phyloP scores from a whole-genome alignment of 306 rosid species.

The Castanea crenata region DNA sequence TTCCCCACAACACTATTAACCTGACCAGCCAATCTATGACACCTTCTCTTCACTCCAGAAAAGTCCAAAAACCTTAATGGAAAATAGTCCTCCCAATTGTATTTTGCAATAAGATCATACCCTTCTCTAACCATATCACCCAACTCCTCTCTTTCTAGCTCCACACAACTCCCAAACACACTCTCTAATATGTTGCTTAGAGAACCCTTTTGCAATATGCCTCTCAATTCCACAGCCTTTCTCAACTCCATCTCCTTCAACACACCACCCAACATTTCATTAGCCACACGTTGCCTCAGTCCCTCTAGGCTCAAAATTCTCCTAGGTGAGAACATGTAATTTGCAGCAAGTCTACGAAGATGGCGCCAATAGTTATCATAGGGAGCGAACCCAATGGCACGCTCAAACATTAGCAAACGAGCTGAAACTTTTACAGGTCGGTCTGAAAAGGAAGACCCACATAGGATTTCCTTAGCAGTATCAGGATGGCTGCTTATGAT shows the following conservation, averaged over 20 bases:
- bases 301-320: conserved; percentile 51
- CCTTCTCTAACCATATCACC: conserved; percentile 66
- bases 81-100: conserved; percentile 77
- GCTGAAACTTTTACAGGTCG: conserved; percentile 84
- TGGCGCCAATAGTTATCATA: conserved; percentile 70
- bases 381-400: conserved; percentile 92
- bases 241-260: conserved; percentile 39
- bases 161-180: conserved; percentile 58
- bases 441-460: conserved; percentile 58
- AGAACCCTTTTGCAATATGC: conserved; percentile 62
- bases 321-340: conserved; percentile 73
- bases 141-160: conserved; percentile 27
- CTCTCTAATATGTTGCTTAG: conserved; percentile 61
- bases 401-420: conserved; percentile 71
- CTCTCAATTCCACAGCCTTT: conserved; percentile 52
- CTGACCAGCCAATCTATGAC: conserved; percentile 54
- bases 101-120: conserved; percentile 55
- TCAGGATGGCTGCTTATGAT: conserved; percentile 85
- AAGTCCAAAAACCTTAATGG: conserved; percentile 69
- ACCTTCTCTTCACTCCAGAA: conserved; percentile 72
- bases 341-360: conserved; percentile 60
- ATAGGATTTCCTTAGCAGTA: conserved; percentile 69
- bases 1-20: conserved; percentile 50
- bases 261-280: conserved; percentile 42
- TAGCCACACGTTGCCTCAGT: conserved; percentile 40